A percentile compares a stretch with the other conserved stretches of the same genome.
phyloP scores from a whole-genome alignment of 768 basidiomycete species.

The Pulveroboletus frians region DNA sequence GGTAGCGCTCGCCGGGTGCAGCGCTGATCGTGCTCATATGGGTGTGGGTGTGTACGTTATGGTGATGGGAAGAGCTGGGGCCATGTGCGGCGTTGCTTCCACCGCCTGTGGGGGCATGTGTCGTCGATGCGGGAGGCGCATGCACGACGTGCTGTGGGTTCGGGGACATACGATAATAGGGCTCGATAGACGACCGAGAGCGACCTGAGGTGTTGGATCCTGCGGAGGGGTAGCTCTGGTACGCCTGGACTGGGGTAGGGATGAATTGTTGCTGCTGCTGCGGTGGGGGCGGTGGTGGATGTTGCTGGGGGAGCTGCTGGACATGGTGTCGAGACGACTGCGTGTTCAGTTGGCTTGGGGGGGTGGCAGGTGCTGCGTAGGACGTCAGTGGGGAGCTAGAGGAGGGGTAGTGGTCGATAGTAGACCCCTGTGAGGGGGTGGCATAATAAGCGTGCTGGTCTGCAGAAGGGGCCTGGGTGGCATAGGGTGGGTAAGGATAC shows the following conservation, averaged over 20 bases:
- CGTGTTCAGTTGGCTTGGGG: conserved; percentile 13
- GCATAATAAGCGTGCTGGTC: conserved; percentile 26
- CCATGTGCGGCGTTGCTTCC: conserved; percentile 14
- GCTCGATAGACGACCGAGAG: conserved; percentile 30
- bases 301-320: conserved; percentile 8
- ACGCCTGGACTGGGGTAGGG: conserved; percentile 45
- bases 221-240: conserved; percentile 32
- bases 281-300: too few species aligned
- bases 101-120: conserved; percentile 9
- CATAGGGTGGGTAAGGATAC: conserved; percentile 19
- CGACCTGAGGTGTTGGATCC: conserved; percentile 23
- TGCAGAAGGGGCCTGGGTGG: conserved; percentile 14
- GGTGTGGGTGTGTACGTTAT: conserved; percentile 4
- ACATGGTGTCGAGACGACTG: conserved; percentile 15
- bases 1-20: conserved; percentile 52
- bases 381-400: conserved; percentile 17
- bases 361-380: conserved; percentile 14
- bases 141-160: conserved; percentile 31
- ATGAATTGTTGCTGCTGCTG: conserved; percentile 36
- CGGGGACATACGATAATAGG: conserved; percentile 39
- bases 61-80: neutral
- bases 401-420: conserved; percentile 21
- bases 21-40: conserved; percentile 14
- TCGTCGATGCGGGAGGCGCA: conserved; percentile 8
- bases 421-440: conserved; percentile 11